Evolutionary conservation across 352 stramenopile species (phyloP).

Genomic region (Globisporangium uncinulatum): DNA sequence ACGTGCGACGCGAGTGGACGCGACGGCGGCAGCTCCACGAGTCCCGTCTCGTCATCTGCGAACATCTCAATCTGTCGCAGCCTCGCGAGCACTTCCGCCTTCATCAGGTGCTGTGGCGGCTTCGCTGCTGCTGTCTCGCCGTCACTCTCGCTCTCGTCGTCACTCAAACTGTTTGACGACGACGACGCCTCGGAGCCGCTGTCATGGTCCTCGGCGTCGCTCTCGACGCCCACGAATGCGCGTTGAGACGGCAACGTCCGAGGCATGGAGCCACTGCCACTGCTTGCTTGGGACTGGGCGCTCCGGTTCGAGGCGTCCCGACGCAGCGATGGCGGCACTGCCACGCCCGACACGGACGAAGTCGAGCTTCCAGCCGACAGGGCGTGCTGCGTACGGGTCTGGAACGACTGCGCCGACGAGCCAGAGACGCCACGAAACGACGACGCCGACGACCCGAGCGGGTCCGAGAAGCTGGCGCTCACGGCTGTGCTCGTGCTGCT

Average conservation of each 20-base stretch:
- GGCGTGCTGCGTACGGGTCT: neutral
- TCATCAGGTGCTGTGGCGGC: neutral
- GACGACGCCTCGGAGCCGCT: constrained; percentile 9
- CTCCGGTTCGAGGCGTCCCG: constrained; percentile 8
- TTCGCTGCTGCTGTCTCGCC: constrained; percentile 1
- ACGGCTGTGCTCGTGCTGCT: constrained; percentile 11
- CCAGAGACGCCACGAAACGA: constrained; percentile 3
- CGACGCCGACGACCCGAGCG: neutral
- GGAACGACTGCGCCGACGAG: constrained; percentile 1
- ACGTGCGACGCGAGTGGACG: constrained; percentile 9
- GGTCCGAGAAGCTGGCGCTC: constrained; percentile 15
- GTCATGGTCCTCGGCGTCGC: constrained; percentile 18
- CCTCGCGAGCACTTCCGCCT: constrained; percentile 9
- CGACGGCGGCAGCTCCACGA: constrained; percentile 29
- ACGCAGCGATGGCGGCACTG: neutral
- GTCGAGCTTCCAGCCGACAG: neutral
- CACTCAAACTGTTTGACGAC: constrained; percentile 9
- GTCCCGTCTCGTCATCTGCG: constrained; percentile 25
- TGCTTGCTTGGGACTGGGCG: constrained; percentile 3
- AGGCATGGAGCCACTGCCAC: neutral
- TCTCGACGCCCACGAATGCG: constrained; percentile 8
- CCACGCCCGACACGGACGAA: neutral
- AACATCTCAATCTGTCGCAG: constrained; percentile 18
- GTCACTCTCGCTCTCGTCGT: constrained; percentile 1
- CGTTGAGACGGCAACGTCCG: constrained; percentile 1